Base-by-base conservation (phyloP, 2,329 filamentous ascomycete genomes). In the Botrytis squamosa region DNA sequence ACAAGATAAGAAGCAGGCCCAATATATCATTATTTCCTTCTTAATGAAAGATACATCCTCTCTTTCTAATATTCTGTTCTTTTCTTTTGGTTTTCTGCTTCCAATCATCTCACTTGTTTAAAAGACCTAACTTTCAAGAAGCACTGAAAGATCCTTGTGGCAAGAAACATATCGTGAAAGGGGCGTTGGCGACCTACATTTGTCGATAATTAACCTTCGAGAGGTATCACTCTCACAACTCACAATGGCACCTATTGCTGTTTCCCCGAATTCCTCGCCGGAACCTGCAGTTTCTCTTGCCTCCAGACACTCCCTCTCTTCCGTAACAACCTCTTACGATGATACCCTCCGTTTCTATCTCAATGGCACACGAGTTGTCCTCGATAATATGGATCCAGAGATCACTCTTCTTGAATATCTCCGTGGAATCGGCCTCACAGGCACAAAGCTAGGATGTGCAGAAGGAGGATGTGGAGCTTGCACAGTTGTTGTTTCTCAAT, bases 381-480 rank as follows among this genome's bases (percentile, higher is more conserved):
- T 99, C 25, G 95, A 98, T 77, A 88, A 93, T 20, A 90, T 96
- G 70, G 95, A 98, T 80, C 96, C 96, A 0, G 95, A 98, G 81
- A 87, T 95, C 66, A 99, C 96, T 0, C 86, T 99, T 46, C 86
- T 99, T 10, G 95, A 98, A 82, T 99, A 98, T 79, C 87, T 99
- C 57, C 89, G 96, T 76, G 95, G 95, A 33, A 93, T 98, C 81
- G 96, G 96, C 0, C 85, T 98, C 78, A 98, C 95, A 7, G 96
- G 96, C 22, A 98, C 96, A 20, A 99, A 99, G 83, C 87, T 98
- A 83, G 96, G 96, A 66, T 99, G 96, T 84, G 94, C 94, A 68
- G 96, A 99, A 85, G 96, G 96, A 76, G 96, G 96, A 2, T 99
- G 96, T 81, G 96, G 96, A 79, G 96, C 96, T 76, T 98, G 95